These are phyloP conservation scores for Aspergillus felis DNA, from an alignment of 2,329 filamentous ascomycete species.

Conservation along the genomic window DNA sequence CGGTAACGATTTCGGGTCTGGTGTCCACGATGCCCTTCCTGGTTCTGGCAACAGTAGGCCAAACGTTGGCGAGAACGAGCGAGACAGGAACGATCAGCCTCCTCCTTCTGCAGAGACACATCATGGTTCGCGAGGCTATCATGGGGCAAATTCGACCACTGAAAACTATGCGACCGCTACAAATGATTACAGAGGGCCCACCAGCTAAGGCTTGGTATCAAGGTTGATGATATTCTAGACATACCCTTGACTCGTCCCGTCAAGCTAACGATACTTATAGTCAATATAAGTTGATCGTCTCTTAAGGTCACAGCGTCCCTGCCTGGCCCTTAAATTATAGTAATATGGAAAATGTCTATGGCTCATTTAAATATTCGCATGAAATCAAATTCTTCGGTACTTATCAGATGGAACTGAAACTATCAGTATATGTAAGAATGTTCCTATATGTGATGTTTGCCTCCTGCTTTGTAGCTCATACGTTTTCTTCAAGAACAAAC, in stretches of 20 bases:
- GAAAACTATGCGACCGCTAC: conserved; percentile 10
- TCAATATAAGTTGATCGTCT: not conserved
- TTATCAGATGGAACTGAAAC: not conserved
- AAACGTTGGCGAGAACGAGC: not conserved
- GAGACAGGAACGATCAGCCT: not conserved
- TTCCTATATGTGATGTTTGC: not conserved
- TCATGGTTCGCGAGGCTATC: conserved; percentile 5
- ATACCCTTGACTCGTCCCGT: no score
- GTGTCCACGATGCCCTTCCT: not conserved
- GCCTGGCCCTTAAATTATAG: no score
- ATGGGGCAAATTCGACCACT: conserved; percentile 18
- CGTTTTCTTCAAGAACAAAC: not conserved
- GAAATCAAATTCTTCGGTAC: not conserved
- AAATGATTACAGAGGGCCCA: conserved; percentile 17
- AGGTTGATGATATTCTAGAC: no score
- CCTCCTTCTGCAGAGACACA: not conserved
- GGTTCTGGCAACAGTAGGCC: not conserved
- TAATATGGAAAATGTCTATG: no score
- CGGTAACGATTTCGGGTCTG: not conserved
- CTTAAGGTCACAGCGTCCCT: not conserved
- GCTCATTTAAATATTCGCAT: no score
- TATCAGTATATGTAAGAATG: not conserved
- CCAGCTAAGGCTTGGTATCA: conserved; percentile 33
- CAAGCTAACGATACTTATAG: no score
- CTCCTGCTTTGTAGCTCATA: not conserved